These are phyloP conservation scores for Lichtheimia ornata DNA, from an alignment of 371 early-diverging fungal genomes.

Conservation along the genomic window DNA sequence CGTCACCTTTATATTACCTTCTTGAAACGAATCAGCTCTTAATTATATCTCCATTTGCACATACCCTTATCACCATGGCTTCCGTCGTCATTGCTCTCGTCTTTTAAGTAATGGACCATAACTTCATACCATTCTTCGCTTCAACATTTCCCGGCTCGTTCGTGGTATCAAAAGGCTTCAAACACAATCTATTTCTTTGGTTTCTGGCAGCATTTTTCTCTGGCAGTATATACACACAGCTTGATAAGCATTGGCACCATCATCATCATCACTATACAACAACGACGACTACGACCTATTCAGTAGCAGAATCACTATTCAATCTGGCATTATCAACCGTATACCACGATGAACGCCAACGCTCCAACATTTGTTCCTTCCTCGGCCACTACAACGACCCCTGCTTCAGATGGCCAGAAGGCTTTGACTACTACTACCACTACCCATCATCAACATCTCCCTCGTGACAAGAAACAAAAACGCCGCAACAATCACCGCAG, in stretches of 20 bases:
- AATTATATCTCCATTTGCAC: too few species aligned
- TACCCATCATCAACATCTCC: background rate
- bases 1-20: too few species aligned
- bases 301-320: constrained; percentile 1
- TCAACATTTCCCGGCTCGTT: constrained; percentile 9
- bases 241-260: constrained; percentile 5
- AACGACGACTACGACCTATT: background rate
- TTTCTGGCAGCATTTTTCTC: constrained; percentile 1
- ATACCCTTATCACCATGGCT: constrained; percentile 21
- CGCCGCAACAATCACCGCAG: background rate
- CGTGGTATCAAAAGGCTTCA: constrained; percentile 9
- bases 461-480: constrained; percentile 11
- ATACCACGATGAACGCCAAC: constrained; percentile 27
- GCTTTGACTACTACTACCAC: background rate
- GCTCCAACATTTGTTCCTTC: constrained; percentile 32
- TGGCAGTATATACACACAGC: constrained; percentile 2
- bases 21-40: too few species aligned
- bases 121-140: constrained; percentile 10
- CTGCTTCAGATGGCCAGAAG: constrained; percentile 15
- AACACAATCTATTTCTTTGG: constrained; percentile 2
- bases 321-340: background rate
- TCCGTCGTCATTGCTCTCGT: constrained; percentile 16
- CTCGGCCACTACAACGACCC: constrained; percentile 11
- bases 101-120: constrained; percentile 26
- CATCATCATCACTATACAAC: constrained; percentile 11